Base-by-base conservation (phyloP, 371 early-diverging fungal species). In the Syncephalis fuscata region DNA sequence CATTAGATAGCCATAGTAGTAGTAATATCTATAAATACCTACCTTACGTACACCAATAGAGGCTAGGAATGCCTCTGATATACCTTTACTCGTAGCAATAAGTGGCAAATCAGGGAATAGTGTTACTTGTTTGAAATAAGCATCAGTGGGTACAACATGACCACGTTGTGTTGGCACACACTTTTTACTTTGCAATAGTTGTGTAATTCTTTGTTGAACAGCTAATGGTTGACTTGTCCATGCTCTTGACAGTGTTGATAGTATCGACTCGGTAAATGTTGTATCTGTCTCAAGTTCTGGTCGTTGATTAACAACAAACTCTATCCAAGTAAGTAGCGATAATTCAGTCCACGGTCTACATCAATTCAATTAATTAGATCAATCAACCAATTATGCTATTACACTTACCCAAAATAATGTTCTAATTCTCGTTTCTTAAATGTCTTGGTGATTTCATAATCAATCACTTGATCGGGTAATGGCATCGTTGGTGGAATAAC, bases 61-160 rank as follows among this genome's bases (percentile, higher is more conserved):
- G 22, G 63, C 56, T 26, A 90, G 57, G 15, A 89, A 65, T 22
- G 54, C 44, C 5, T 88, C 84, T 16, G 64, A 53, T 0, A 79
- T 57, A n/a, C 48, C 50, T 45, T 66, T 66, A 1, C 65, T 58
- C 19, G 88, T 72, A 7, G 58, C 51, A 20, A 82, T 64, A 4
- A 76, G 67, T 2, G 91, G 85, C 17, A 92, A 59, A 58, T 90
- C 89, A 16, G 74, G 78, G 62, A 92, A 90, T 0, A 92, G 54
- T 8, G 80, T 85, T 5, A 88, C 90, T 1, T 63, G 70, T 21
- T 67, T 61, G 59, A 90, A 86, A 51, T 92, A 92, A 1, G 82
- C 62, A 19, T 88, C 80, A 3, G 44, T 51, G 1, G 93, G 89
- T 0, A 59, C 1, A 38, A 68, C 64, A 64, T 85, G 65, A 3